These are phyloP conservation scores for Acanthamoeba divionensis DNA, from an alignment of 208 protist species.

Conservation along the genomic window DNA sequence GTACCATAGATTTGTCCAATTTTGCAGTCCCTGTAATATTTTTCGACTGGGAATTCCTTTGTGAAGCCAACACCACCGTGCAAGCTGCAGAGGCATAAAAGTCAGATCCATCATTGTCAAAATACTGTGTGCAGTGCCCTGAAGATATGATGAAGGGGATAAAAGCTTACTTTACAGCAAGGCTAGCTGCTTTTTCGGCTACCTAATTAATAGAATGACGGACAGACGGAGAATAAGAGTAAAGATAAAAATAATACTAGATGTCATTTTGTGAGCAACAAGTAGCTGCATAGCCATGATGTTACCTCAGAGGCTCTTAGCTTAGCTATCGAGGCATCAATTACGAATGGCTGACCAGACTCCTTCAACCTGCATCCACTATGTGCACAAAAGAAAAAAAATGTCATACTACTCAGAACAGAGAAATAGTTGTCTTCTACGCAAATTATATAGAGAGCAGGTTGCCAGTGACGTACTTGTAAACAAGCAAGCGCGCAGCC, in stretches of 20 bases:
- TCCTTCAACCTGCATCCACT: conserved; percentile 90
- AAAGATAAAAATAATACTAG: too few species aligned
- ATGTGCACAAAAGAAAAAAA: conserved; percentile 52
- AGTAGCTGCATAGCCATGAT: background rate
- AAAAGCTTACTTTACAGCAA: background rate
- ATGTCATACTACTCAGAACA: background rate
- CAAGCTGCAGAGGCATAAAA: conserved; percentile 85
- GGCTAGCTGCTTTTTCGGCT: background rate
- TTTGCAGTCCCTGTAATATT: conserved; percentile 89
- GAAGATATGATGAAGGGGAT: background rate
- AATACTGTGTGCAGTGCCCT: background rate
- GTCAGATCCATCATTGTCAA: conserved; percentile 81
- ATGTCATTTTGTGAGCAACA: too few species aligned
- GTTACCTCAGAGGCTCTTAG: conserved; percentile 81
- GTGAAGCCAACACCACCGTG: conserved; percentile 94
- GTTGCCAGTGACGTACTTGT: conserved; percentile 51
- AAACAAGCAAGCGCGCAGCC: conserved; percentile 64
- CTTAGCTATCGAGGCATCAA: conserved; percentile 94
- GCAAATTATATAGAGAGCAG: background rate
- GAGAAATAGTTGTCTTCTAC: background rate
- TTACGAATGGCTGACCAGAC: conserved; percentile 83
- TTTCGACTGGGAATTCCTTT: conserved; percentile 91
- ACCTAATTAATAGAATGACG: too few species aligned
- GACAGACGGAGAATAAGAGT: too few species aligned
- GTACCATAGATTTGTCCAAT: conserved; percentile 74